These are phyloP conservation scores for Pyrrhoderma lamaoense DNA, from an alignment of 1,284 basidiomycete species.

Conservation along the genomic window DNA sequence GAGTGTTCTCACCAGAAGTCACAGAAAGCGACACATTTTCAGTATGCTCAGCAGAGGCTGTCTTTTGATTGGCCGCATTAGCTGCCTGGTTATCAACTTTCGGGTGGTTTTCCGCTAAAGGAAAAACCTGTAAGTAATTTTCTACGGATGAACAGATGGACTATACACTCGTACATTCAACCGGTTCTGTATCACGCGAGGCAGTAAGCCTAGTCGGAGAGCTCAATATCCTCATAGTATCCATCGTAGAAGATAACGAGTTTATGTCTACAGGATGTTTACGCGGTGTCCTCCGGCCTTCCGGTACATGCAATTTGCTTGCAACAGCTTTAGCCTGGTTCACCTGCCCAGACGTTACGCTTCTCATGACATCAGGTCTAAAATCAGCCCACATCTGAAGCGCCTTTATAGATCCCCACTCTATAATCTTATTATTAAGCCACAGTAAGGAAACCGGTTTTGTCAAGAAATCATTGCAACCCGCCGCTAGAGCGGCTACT, in stretches of 20 bases:
- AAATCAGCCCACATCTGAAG: slow-evolving; percentile 83
- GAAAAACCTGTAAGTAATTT: too few species aligned
- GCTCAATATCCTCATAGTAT: slow-evolving; percentile 13
- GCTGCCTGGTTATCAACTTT: slow-evolving; percentile 2
- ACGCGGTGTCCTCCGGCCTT: slow-evolving; percentile 29
- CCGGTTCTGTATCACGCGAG: slow-evolving; percentile 1
- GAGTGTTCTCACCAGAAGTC: not conserved
- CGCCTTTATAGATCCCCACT: slow-evolving; percentile 92
- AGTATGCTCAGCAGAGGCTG: not conserved
- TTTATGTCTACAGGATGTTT: not conserved
- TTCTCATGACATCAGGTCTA: slow-evolving; percentile 53
- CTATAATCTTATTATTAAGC: slow-evolving; percentile 98
- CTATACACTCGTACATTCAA: slow-evolving; percentile 1
- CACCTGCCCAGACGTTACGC: slow-evolving; percentile 47
- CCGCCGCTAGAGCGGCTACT: slow-evolving; percentile 91
- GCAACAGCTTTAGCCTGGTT: slow-evolving; percentile 61
- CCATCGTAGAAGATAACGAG: slow-evolving; percentile 3
- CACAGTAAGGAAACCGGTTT: slow-evolving; percentile 94
- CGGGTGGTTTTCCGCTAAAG: not conserved
- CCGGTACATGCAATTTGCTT: slow-evolving; percentile 59
- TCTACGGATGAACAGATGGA: too few species aligned
- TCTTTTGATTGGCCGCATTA: too few species aligned
- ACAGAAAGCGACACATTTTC: not conserved
- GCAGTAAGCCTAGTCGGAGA: not conserved
- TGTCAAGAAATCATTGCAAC: slow-evolving; percentile 98